Percentiles rank a stretch among this genome's conserved stretches.
Evolutionary conservation across 148 eudicot genomes (phyloP).

Genomic region (Heliosperma pusillum): DNA sequence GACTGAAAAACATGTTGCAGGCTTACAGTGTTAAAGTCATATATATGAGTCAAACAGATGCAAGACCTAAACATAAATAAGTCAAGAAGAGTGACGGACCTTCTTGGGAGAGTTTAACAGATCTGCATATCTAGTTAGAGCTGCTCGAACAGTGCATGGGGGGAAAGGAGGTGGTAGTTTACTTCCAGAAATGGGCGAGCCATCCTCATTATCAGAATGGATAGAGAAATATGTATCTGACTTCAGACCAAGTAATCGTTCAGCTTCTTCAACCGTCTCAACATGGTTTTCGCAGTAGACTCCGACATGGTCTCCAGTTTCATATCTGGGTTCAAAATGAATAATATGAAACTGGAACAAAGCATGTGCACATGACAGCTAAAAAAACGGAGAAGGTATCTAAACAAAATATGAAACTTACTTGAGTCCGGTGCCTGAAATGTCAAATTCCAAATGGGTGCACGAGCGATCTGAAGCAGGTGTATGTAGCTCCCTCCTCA

Average conservation of each 20-base stretch:
- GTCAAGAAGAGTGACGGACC: constrained; percentile 30
- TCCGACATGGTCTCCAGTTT: constrained; percentile 99
- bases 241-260: constrained; percentile 55
- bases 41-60: background rate
- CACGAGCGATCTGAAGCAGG: constrained; percentile 94
- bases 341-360: constrained; percentile 1
- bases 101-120: constrained; percentile 86
- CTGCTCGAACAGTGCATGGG: constrained; percentile 72
- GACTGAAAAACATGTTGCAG: constrained; percentile 45
- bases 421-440: constrained; percentile 75
- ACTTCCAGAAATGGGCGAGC: constrained; percentile 60
- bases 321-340: constrained; percentile 50
- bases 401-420: constrained; percentile 36
- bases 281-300: constrained; percentile 75
- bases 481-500: constrained; percentile 77
- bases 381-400: constrained; percentile 2
- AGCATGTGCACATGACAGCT: background rate
- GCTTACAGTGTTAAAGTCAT: background rate
- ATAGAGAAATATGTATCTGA: constrained; percentile 73
- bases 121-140: constrained; percentile 82
- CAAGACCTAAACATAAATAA: background rate
- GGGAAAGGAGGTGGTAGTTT: constrained; percentile 84
- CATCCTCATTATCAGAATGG: constrained; percentile 81
- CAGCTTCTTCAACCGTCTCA: constrained; percentile 84
- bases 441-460: constrained; percentile 88